Evolutionary conservation across 345 rosid species (phyloP).

Genomic region (Schrenkiella parvula): DNA sequence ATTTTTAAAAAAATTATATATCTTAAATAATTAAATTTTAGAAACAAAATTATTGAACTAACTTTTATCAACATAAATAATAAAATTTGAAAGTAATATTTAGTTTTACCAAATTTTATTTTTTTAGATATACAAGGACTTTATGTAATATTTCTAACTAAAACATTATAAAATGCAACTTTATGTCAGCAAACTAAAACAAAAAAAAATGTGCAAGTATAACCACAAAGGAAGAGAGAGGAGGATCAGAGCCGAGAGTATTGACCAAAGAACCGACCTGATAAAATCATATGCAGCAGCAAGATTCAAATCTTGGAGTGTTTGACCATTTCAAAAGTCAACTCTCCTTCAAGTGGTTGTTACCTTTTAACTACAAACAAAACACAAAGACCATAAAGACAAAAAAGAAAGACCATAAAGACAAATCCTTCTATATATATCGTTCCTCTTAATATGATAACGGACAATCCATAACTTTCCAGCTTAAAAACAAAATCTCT

Average conservation of each 20-base stretch:
- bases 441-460: slow-evolving; percentile 4
- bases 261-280: slow-evolving; percentile 49
- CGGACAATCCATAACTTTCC: slow-evolving; percentile 23
- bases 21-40: no score
- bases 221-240: neutral
- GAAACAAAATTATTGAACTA: no score
- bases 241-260: slow-evolving; percentile 47
- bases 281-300: slow-evolving; percentile 2
- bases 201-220: neutral
- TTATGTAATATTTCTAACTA: neutral
- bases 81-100: no score
- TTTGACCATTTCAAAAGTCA: slow-evolving; percentile 31
- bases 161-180: neutral
- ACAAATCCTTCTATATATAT: slow-evolving; percentile 20
- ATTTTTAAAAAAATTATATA: no score
- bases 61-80: no score
- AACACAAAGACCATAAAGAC: slow-evolving; percentile 21
- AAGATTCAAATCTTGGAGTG: slow-evolving; percentile 15
- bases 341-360: slow-evolving; percentile 34
- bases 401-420: slow-evolving; percentile 17
- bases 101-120: no score
- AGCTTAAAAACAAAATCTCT: neutral
- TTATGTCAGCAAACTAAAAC: neutral
- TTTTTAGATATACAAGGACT: no score
- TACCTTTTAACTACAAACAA: slow-evolving; percentile 9